These are phyloP conservation scores for Colletotrichum euphorbiae DNA, from an alignment of 2,329 filamentous ascomycete genomes.

Conservation along the genomic window DNA sequence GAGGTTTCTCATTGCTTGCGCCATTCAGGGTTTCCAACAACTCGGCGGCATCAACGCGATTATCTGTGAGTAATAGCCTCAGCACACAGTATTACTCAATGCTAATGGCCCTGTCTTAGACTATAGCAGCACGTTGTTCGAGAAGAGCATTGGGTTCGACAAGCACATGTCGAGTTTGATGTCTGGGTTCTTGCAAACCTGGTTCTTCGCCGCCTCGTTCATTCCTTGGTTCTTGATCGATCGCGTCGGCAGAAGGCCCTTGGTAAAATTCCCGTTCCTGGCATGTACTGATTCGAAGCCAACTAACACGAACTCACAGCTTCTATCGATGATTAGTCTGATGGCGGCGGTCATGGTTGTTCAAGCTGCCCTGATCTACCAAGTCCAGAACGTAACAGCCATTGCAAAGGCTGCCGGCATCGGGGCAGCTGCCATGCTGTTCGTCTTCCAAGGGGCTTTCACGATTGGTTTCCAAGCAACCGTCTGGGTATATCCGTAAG, in stretches of 20 bases:
- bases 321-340: slow-evolving; percentile 54
- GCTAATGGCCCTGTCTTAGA: slow-evolving; percentile 42
- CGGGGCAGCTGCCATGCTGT: slow-evolving; percentile 55
- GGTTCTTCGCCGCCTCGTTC: slow-evolving; percentile 54
- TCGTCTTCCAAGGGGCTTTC: slow-evolving; percentile 54
- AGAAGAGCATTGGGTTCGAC: slow-evolving; percentile 56
- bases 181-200: slow-evolving; percentile 64
- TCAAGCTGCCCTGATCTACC: slow-evolving; percentile 54
- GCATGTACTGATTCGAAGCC: slow-evolving; percentile 15
- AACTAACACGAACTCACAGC: slow-evolving; percentile 37
- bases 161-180: slow-evolving; percentile 61
- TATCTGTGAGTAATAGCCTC: slow-evolving; percentile 49
- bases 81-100: not conserved
- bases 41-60: slow-evolving; percentile 62
- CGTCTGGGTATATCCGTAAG: slow-evolving; percentile 50
- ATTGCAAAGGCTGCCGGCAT: slow-evolving; percentile 50
- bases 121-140: slow-evolving; percentile 60
- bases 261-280: not conserved
- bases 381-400: slow-evolving; percentile 50
- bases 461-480: slow-evolving; percentile 53
- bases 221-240: slow-evolving; percentile 62
- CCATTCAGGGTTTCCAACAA: slow-evolving; percentile 53
- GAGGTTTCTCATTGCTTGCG: slow-evolving; percentile 49
- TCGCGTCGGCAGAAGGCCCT: slow-evolving; percentile 55
- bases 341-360: slow-evolving; percentile 56